Evolutionary conservation across 106 monocot genomes (phyloP).

Genomic region (Agapanthus africanus): DNA sequence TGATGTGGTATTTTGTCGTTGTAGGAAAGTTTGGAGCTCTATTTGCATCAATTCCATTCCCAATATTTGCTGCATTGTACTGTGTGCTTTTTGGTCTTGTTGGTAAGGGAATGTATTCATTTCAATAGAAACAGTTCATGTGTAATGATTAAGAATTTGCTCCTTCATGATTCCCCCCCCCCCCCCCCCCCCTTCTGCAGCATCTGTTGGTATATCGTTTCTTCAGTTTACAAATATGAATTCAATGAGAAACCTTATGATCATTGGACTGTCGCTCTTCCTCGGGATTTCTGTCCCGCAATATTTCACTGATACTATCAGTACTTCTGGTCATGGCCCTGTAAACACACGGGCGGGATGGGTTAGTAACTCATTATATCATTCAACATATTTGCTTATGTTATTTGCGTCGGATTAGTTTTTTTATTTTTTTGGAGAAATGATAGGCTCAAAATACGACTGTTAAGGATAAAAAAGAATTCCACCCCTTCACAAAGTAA

Average conservation of each 20-base stretch:
- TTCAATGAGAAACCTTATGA: conserved; percentile 74
- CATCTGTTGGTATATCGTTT: conserved; percentile 76
- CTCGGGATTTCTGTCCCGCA: conserved; percentile 86
- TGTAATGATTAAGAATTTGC: neutral
- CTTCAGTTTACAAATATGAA: conserved; percentile 93
- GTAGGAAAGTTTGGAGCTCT: conserved; percentile 73
- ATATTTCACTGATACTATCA: conserved; percentile 45
- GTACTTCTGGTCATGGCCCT: conserved; percentile 53
- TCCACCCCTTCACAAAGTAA: too few relatives aligned
- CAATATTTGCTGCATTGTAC: conserved; percentile 68
- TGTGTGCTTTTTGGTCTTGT: conserved; percentile 72
- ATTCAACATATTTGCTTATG: too few relatives aligned
- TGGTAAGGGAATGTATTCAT: conserved; percentile 25
- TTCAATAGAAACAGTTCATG: neutral
- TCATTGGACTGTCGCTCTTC: conserved; percentile 72
- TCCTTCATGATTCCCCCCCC: neutral
- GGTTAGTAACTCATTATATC: conserved; percentile 43
- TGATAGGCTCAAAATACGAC: too few relatives aligned
- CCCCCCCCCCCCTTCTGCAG: conserved; percentile 35
- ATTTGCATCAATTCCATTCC: conserved; percentile 69
- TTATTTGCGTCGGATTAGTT: too few relatives aligned
- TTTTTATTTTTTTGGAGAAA: too few relatives aligned
- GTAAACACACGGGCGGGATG: conserved; percentile 67
- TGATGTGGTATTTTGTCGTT: conserved; percentile 14
- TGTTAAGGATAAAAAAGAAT: too few relatives aligned